Percentiles rank a stretch among this genome's conserved stretches.
Conservation (phyloP, 179 eudicot species). For the Beta macrorhiza region DNA sequence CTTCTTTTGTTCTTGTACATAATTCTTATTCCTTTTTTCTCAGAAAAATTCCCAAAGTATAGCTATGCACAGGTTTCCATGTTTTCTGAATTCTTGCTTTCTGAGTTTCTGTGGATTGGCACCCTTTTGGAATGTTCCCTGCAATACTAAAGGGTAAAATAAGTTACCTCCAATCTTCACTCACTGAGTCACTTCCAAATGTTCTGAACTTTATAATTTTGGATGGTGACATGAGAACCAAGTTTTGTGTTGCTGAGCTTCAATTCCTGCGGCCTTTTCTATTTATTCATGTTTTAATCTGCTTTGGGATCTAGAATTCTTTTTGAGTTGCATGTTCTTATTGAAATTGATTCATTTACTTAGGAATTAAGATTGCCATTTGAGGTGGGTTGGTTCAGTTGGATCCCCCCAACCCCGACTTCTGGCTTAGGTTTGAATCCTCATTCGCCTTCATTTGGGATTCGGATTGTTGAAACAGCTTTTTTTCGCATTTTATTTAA, state of each 20-base stretch:
- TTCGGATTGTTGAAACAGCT: too few species aligned
- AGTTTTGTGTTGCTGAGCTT: too few species aligned
- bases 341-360: not conserved
- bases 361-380: not conserved
- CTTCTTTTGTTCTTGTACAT: conserved; percentile 14
- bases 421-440: too few species aligned
- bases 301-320: not conserved
- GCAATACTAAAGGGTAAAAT: too few species aligned
- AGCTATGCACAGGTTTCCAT: not conserved
- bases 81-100: not conserved
- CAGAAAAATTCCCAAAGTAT: not conserved
- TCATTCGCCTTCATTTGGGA: too few species aligned
- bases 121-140: not conserved
- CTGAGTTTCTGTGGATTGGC: too few species aligned
- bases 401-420: too few species aligned
- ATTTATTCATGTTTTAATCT: too few species aligned
- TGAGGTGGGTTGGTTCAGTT: too few species aligned
- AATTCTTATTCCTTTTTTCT: not conserved
- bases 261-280: too few species aligned
- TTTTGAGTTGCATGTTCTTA: not conserved
- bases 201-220: not conserved
- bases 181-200: not conserved
- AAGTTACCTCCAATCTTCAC: too few species aligned
- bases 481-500: too few species aligned
- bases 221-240: not conserved